Evolutionary conservation across 441 rosid species (phyloP).

Genomic region (Kokia cookei): DNA sequence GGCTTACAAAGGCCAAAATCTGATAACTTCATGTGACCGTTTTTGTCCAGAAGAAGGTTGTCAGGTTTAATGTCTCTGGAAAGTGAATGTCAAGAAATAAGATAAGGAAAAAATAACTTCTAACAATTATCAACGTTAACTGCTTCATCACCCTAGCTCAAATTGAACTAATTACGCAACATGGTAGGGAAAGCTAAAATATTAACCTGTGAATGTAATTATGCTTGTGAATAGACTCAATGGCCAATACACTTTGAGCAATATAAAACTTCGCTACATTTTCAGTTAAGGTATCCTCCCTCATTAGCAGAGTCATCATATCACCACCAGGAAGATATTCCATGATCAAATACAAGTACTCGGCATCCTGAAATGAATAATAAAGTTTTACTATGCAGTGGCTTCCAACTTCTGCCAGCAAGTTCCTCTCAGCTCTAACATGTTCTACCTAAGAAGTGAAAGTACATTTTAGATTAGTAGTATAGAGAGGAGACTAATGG

Average conservation of each 20-base stretch:
- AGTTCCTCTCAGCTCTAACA: slow-evolving; percentile 95
- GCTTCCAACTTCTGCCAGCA: slow-evolving; percentile 96
- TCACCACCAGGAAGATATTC: slow-evolving; percentile 99
- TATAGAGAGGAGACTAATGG: not conserved
- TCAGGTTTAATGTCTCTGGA: slow-evolving; percentile 96
- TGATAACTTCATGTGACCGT: slow-evolving; percentile 97
- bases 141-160: slow-evolving; percentile 1
- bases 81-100: slow-evolving; percentile 21
- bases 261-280: slow-evolving; percentile 85
- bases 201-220: slow-evolving; percentile 89
- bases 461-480: slow-evolving; percentile 3
- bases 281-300: slow-evolving; percentile 91
- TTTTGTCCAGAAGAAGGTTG: slow-evolving; percentile 87
- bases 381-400: slow-evolving; percentile 93
- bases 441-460: slow-evolving; percentile 72
- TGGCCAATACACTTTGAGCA: slow-evolving; percentile 92
- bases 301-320: slow-evolving; percentile 91
- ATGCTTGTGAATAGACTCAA: slow-evolving; percentile 90
- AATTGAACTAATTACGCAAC: slow-evolving; percentile 4
- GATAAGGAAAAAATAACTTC: slow-evolving; percentile 7
- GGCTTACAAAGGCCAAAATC: slow-evolving; percentile 99
- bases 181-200: slow-evolving; percentile 12
- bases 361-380: slow-evolving; percentile 95
- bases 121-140: not conserved
- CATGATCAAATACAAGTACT: slow-evolving; percentile 87